Conservation (phyloP, 2,329 filamentous ascomycete species). For the Myriosclerotinia duriaeana region DNA sequence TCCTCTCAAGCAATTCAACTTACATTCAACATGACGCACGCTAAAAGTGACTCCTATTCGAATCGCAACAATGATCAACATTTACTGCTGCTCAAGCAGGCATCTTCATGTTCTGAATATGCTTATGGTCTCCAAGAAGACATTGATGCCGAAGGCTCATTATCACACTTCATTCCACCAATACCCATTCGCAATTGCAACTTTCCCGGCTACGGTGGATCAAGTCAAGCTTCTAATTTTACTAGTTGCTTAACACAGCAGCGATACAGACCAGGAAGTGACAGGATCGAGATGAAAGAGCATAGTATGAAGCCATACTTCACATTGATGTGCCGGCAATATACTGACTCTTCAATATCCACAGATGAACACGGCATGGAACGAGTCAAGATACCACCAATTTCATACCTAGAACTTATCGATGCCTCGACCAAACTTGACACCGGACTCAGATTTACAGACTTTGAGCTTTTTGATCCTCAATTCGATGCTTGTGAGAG, state of each 20-base stretch:
- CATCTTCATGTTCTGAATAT: not conserved
- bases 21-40: not conserved
- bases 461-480: slow-evolving; percentile 1
- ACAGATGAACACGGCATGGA: not conserved
- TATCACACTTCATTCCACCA: too few relatives aligned
- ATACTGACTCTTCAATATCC: not conserved
- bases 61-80: not conserved
- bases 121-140: not conserved
- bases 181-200: too few relatives aligned
- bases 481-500: not conserved
- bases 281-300: not conserved
- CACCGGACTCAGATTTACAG: not conserved
- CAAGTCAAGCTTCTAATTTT: not conserved
- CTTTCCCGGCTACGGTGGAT: not conserved
- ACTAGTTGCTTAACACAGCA: not conserved
- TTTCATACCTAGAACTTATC: not conserved
- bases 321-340: not conserved
- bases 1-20: not conserved
- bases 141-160: not conserved
- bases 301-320: not conserved
- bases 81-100: not conserved
- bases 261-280: not conserved
- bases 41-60: too few relatives aligned
- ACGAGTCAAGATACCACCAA: not conserved
- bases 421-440: not conserved